These are phyloP conservation scores for Eucalyptus marginata DNA, from an alignment of 345 rosid genomes.

Conservation along the genomic window DNA sequence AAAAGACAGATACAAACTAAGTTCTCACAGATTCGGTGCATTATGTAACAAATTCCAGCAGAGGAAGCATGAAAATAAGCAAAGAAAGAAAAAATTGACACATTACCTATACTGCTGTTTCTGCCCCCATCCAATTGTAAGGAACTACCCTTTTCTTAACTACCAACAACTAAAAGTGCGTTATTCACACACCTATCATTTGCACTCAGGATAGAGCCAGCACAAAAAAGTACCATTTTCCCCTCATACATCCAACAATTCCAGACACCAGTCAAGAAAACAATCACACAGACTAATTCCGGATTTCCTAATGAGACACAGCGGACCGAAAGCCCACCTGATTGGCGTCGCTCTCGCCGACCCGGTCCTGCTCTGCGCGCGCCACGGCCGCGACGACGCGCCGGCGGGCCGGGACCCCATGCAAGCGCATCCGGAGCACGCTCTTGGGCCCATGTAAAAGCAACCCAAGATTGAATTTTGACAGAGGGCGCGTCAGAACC, in stretches of 20 bases:
- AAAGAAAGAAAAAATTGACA: not conserved
- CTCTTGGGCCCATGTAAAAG: constrained; percentile 4
- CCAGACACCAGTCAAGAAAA: not conserved
- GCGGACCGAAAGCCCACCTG: constrained; percentile 13
- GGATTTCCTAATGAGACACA: not conserved
- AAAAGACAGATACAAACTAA: not conserved
- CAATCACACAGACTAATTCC: not conserved
- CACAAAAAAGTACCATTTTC: not conserved
- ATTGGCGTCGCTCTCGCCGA: constrained; percentile 24
- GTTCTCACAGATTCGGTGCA: not conserved
- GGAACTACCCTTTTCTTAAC: not conserved
- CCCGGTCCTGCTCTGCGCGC: constrained; percentile 32
- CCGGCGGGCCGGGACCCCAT: constrained; percentile 11
- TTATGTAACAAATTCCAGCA: not conserved
- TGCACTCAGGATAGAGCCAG: not conserved
- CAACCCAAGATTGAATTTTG: constrained; percentile 8
- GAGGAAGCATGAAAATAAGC: not conserved
- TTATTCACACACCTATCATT: not conserved
- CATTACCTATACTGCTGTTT: not conserved
- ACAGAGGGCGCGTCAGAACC: constrained; percentile 5
- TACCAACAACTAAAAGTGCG: not conserved
- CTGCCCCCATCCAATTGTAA: not conserved
- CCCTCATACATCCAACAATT: not conserved
- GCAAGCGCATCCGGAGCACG: constrained; percentile 2
- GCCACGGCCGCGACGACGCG: constrained; percentile 27